These are phyloP conservation scores for Dioszegia hungarica DNA, from an alignment of 768 basidiomycete species.

Conservation along the genomic window DNA sequence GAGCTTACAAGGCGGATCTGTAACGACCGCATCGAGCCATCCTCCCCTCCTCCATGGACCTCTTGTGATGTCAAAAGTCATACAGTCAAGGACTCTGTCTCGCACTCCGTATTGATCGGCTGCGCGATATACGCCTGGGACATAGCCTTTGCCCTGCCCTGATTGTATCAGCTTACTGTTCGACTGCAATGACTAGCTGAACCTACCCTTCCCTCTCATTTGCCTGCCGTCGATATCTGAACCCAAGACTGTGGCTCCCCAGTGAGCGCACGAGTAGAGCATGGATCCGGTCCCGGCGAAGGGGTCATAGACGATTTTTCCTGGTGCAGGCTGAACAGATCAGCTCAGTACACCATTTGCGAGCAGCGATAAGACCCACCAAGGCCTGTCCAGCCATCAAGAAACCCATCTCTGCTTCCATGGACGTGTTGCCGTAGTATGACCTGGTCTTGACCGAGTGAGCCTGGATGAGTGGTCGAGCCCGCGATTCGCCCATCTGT, in stretches of 20 bases:
- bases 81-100: constrained; percentile 70
- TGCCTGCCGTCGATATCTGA: constrained; percentile 97
- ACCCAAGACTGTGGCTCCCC: constrained; percentile 80
- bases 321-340: constrained; percentile 65
- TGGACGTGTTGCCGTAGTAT: constrained; percentile 93
- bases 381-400: constrained; percentile 95
- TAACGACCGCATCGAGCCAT: constrained; percentile 88
- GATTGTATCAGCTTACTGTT: not conserved
- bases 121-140: constrained; percentile 70
- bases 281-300: constrained; percentile 79
- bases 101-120: constrained; percentile 78
- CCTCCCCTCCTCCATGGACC: constrained; percentile 84
- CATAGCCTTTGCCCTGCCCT: constrained; percentile 24
- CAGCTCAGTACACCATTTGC: not conserved
- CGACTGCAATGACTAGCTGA: no score
- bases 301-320: constrained; percentile 89
- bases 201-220: constrained; percentile 83
- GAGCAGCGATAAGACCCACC: constrained; percentile 51
- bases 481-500: constrained; percentile 38
- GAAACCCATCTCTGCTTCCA: constrained; percentile 93
- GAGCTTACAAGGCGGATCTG: constrained; percentile 83
- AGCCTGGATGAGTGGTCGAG: constrained; percentile 52
- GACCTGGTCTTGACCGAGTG: constrained; percentile 77
- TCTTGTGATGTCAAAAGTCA: constrained; percentile 87
- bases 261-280: constrained; percentile 67